Percentiles rank a stretch among this genome's conserved stretches.
Evolutionary conservation across 2,329 filamentous ascomycete species (phyloP).

Genomic region (Pseudopithomyces chartarum): DNA sequence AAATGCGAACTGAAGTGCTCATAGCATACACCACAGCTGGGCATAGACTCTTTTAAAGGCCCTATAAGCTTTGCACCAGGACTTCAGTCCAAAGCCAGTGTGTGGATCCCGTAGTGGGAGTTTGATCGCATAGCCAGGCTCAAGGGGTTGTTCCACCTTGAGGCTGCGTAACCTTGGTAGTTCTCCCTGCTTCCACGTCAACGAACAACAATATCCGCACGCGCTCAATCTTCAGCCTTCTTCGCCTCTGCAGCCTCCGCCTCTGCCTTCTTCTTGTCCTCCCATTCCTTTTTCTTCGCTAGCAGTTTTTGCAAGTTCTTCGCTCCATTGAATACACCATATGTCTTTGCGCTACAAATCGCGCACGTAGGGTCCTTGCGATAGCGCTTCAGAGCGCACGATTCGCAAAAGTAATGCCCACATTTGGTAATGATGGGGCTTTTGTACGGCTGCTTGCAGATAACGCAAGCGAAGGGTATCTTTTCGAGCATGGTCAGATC

Average conservation of each 20-base stretch:
- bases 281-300: slow-evolving; percentile 70
- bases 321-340: slow-evolving; percentile 87
- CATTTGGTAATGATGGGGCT: slow-evolving; percentile 86
- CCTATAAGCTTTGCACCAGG: no score
- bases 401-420: slow-evolving; percentile 94
- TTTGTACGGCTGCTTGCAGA: slow-evolving; percentile 80
- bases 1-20: no score
- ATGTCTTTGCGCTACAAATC: slow-evolving; percentile 81
- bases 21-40: no score
- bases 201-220: no score
- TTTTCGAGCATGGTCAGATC: slow-evolving; percentile 77
- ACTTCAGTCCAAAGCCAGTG: no score
- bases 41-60: no score
- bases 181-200: no score
- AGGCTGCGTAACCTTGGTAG: no score
- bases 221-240: slow-evolving; percentile 16
- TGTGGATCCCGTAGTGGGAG: no score
- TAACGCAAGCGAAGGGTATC: slow-evolving; percentile 88
- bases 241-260: slow-evolving; percentile 53
- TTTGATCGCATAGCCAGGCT: no score
- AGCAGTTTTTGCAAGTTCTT: slow-evolving; percentile 82
- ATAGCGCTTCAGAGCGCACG: slow-evolving; percentile 85
- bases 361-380: slow-evolving; percentile 85
- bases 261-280: slow-evolving; percentile 62
- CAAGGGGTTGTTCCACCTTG: no score